Evolutionary conservation across 805 yeast species (phyloP), one percentile per base, ranked within the genome.

Genomic region (Saitoella complicata): DNA sequence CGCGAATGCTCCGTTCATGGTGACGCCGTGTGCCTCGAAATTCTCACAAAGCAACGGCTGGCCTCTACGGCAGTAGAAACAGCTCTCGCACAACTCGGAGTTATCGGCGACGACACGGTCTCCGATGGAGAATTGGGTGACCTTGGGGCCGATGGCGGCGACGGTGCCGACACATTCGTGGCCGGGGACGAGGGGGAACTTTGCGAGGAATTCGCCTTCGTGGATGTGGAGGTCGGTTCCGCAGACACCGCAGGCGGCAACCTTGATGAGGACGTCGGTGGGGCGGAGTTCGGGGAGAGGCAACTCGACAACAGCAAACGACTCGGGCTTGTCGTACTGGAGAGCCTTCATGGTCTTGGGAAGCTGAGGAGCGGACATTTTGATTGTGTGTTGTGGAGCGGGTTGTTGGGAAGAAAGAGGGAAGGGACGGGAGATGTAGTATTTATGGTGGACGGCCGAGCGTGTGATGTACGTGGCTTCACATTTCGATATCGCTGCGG

Each of bases 21-120:
- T 48, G 21, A 49, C 51, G 5, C 51, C 51, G 30, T 49, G 51
- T 7, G 51, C 51, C 11, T 48, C 42, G 46, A 49, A 49, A 45
- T 49, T 41, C 38, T 49, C 51, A 43, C 51, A 49, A 12, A 49
- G 42, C 9, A 49, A 37, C 2, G 51, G 42, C 48, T 49, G 44
- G 11, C 51, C 51, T 8, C 51, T 45, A 7, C 47, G 48, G 39
- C 51, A 49, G 46, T 41, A 49, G 40, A 49, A 49, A 42, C 51
- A 49, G 34, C 47, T 47, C 7, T 47, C 48, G 37, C 51, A 49
- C 7, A 49, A 42, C 13, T 49, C 51, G 6, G 51, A 49, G 40
- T 49, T 49, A 30, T 49, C 51, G 10, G 51, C 51, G n/a, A 49
- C 51, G 3, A 49, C 51, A 3, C 48, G 37, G 12, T 49, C 51